Evolutionary conservation across 805 yeast genomes (phyloP).

Genomic region (Zygoascus ofunaensis): DNA sequence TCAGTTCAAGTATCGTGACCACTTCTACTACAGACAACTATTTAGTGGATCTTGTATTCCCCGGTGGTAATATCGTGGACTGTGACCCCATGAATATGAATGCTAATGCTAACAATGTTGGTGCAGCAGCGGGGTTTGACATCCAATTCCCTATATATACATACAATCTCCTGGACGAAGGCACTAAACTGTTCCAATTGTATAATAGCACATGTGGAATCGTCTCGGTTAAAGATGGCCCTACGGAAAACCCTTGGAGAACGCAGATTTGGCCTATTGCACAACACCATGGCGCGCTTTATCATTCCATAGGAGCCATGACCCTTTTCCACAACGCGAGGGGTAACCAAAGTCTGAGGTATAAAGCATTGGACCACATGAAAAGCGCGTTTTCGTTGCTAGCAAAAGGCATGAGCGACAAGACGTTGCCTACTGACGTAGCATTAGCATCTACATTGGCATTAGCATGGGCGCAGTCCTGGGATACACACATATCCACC

Average conservation of each 20-base stretch:
- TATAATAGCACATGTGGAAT: constrained; percentile 43
- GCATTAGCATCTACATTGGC: constrained; percentile 58
- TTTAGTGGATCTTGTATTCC: too few relatives aligned
- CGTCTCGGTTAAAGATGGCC: constrained; percentile 57
- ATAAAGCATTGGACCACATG: constrained; percentile 50
- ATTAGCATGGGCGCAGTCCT: constrained; percentile 55
- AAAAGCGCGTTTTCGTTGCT: constrained; percentile 49
- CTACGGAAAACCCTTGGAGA: constrained; percentile 64
- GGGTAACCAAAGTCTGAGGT: constrained; percentile 36
- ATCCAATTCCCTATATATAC: constrained; percentile 1
- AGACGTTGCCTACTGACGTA: constrained; percentile 49
- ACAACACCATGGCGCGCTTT: constrained; percentile 44
- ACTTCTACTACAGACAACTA: not conserved
- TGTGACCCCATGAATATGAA: too few relatives aligned
- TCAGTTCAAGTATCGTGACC: too few relatives aligned
- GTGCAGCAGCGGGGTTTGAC: too few relatives aligned
- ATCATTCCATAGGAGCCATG: constrained; percentile 58
- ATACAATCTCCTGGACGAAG: constrained; percentile 8
- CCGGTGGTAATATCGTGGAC: too few relatives aligned
- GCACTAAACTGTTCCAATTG: constrained; percentile 23
- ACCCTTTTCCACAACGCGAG: constrained; percentile 51
- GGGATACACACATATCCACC: constrained; percentile 59
- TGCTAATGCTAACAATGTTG: too few relatives aligned
- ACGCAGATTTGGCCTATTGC: constrained; percentile 49
- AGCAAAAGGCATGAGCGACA: constrained; percentile 44